A percentile compares a stretch with the other conserved stretches of the same genome.
These are phyloP conservation scores for Hypoxylon sp. DNA, from an alignment of 2,329 filamentous ascomycete species.

Conservation along the genomic window DNA sequence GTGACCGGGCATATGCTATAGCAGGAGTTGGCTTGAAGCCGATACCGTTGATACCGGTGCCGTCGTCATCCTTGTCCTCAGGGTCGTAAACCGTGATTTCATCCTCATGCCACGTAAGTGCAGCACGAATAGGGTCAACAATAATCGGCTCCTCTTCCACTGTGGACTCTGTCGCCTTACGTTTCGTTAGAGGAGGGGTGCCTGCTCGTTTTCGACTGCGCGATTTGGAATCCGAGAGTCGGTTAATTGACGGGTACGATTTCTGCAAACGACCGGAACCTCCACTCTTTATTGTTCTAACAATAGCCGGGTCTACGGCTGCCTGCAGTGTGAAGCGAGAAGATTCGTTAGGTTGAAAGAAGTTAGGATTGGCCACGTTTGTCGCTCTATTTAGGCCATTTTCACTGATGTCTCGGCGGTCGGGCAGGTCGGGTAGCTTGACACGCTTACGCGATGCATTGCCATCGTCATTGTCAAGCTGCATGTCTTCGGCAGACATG, in stretches of 20 bases:
- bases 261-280: constrained; percentile 51
- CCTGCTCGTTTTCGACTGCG: constrained; percentile 51
- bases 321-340: constrained; percentile 43
- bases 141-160: constrained; percentile 57
- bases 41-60: constrained; percentile 76
- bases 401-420: constrained; percentile 11
- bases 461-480: constrained; percentile 52
- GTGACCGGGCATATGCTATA: constrained; percentile 69
- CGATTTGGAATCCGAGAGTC: constrained; percentile 58
- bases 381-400: constrained; percentile 34
- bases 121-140: constrained; percentile 69
- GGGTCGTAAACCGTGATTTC: constrained; percentile 78
- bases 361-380: constrained; percentile 29
- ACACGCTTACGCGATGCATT: constrained; percentile 57
- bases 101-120: constrained; percentile 77
- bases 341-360: constrained; percentile 38
- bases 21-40: constrained; percentile 76
- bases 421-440: constrained; percentile 53
- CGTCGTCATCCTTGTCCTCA: constrained; percentile 76
- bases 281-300: constrained; percentile 35
- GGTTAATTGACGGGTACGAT: constrained; percentile 59
- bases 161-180: constrained; percentile 44
- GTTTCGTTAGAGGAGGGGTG: constrained; percentile 51
- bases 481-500: constrained; percentile 46
- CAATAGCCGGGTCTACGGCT: constrained; percentile 46